These are phyloP conservation scores for Bimuria novae-zelandiae DNA, from an alignment of 2,329 filamentous ascomycete genomes.

Conservation along the genomic window DNA sequence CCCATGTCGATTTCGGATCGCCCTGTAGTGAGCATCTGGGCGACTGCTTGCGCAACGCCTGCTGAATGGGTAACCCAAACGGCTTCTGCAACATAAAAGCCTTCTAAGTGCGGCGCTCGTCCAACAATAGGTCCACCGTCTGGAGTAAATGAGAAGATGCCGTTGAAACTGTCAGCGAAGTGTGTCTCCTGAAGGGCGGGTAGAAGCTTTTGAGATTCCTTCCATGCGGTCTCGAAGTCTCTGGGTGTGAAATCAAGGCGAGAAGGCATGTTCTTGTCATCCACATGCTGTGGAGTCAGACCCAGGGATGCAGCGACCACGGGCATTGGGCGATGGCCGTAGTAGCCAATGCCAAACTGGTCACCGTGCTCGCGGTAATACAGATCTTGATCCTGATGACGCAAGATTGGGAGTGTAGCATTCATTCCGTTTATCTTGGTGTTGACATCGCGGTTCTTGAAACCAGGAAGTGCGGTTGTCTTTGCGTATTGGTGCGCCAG, in stretches of 20 bases:
- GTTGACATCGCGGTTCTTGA: slow-evolving; percentile 48
- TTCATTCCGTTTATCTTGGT: slow-evolving; percentile 52
- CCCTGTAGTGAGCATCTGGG: slow-evolving; percentile 62
- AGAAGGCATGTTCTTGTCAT: slow-evolving; percentile 67
- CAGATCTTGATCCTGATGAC: slow-evolving; percentile 66
- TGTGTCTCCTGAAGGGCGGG: slow-evolving; percentile 57
- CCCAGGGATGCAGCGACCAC: slow-evolving; percentile 61
- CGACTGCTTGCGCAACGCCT: slow-evolving; percentile 64
- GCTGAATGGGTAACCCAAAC: slow-evolving; percentile 71
- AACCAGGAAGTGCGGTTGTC: slow-evolving; percentile 58
- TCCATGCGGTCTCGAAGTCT: slow-evolving; percentile 66
- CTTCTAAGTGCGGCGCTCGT: slow-evolving; percentile 61
- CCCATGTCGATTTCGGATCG: slow-evolving; percentile 60
- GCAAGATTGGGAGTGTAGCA: slow-evolving; percentile 62
- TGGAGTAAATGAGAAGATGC: slow-evolving; percentile 69
- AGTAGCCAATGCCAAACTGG: slow-evolving; percentile 66
- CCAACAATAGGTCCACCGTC: slow-evolving; percentile 66
- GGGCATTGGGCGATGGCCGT: slow-evolving; percentile 66
- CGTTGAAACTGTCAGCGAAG: slow-evolving; percentile 66
- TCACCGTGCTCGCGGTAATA: slow-evolving; percentile 70
- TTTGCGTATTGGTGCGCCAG: slow-evolving; percentile 69
- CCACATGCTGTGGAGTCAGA: slow-evolving; percentile 57
- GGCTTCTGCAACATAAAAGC: slow-evolving; percentile 68
- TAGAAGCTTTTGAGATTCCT: slow-evolving; percentile 59
- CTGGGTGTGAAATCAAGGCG: slow-evolving; percentile 63